These are phyloP conservation scores for Pistacia integerrima DNA, from an alignment of 345 rosid species.

Conservation along the genomic window DNA sequence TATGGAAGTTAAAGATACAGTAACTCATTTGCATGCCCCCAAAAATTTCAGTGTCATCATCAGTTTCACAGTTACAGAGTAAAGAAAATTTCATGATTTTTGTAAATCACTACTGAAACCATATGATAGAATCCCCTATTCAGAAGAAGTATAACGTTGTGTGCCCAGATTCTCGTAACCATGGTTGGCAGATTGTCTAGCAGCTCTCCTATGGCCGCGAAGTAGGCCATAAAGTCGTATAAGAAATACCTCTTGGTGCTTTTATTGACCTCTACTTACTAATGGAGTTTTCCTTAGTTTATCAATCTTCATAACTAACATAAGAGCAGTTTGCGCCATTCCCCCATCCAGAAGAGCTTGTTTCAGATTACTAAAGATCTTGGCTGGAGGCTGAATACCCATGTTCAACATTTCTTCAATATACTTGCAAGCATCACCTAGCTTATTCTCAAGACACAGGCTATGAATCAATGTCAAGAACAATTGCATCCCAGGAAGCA, in stretches of 20 bases:
- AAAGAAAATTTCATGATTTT: no score
- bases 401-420: constrained; percentile 82
- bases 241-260: neutral
- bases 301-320: constrained; percentile 60
- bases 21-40: no score
- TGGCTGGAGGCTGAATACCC: constrained; percentile 82
- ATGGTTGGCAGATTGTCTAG: no score
- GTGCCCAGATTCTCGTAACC: no score
- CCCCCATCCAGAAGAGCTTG: constrained; percentile 67
- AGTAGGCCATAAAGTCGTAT: no score
- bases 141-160: no score
- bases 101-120: no score
- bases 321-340: constrained; percentile 45
- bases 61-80: no score
- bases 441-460: constrained; percentile 54
- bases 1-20: no score
- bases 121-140: no score
- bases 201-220: no score
- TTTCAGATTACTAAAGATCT: constrained; percentile 73
- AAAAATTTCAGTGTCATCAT: no score
- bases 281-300: constrained; percentile 65
- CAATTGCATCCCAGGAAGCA: constrained; percentile 91
- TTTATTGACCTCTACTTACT: constrained; percentile 28
- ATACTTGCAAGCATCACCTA: constrained; percentile 82
- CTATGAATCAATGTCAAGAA: constrained; percentile 62